phyloP scores from a whole-genome alignment of 139 green algal species.

The Microglena sp. region DNA sequence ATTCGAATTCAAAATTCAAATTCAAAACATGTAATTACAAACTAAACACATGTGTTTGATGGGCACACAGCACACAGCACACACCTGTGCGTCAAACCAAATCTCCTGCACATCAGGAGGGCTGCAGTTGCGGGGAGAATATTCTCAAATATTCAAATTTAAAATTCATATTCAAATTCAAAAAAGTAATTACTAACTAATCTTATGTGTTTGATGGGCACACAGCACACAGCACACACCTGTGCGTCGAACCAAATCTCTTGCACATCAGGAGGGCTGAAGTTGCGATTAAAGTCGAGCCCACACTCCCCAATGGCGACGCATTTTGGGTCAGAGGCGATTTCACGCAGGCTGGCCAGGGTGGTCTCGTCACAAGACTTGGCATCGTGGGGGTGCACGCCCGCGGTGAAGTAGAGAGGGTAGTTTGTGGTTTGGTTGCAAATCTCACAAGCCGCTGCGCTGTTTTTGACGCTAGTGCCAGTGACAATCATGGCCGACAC shows the following conservation, averaged over 20 bases:
- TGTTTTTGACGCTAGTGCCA: constrained; percentile 30
- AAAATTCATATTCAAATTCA: too few species aligned
- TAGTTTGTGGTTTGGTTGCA: constrained; percentile 10
- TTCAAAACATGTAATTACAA: too few species aligned
- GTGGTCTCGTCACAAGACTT: constrained; percentile 44
- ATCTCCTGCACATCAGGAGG: too few species aligned
- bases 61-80: too few species aligned
- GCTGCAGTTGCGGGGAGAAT: too few species aligned
- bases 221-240: too few species aligned
- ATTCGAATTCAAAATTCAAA: too few species aligned
- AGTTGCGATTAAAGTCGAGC: constrained; percentile 76
- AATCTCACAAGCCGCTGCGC: constrained; percentile 18
- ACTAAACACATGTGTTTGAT: too few species aligned
- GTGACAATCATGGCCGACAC: constrained; percentile 44
- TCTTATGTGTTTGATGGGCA: too few species aligned
- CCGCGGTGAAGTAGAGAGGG: constrained; percentile 59
- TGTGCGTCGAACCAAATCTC: constrained; percentile 51
- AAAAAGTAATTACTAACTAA: too few species aligned
- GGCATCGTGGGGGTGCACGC: constrained; percentile 66
- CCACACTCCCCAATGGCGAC: constrained; percentile 56
- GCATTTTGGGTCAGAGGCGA: constrained; percentile 35
- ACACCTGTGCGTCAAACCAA: too few species aligned
- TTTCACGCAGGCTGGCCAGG: constrained; percentile 24
- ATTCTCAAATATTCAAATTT: too few species aligned
- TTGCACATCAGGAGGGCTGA: constrained; percentile 57